A percentile compares a stretch with the other conserved stretches of the same genome.
These are phyloP conservation scores for Marvania coccoides DNA, from an alignment of 139 green algal genomes.

Conservation along the genomic window DNA sequence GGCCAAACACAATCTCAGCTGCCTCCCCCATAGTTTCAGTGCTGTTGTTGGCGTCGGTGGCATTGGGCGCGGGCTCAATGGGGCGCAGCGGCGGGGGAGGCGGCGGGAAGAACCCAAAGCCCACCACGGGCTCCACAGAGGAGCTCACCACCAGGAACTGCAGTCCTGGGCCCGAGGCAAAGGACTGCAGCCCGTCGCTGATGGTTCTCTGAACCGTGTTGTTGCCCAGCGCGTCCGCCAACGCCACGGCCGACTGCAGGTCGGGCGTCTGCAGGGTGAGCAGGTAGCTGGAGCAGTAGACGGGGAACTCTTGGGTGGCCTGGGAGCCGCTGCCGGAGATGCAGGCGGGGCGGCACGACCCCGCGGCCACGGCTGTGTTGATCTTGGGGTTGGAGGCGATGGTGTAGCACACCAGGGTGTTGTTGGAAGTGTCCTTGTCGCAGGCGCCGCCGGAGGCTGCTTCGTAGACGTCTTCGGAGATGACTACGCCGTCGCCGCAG, in stretches of 20 bases:
- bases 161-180: background rate
- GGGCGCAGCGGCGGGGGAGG: slow-evolving; percentile 7
- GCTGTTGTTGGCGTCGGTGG: background rate
- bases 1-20: background rate
- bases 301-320: background rate
- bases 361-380: background rate
- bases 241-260: background rate
- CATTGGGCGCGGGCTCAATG: background rate
- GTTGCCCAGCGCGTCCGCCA: slow-evolving; percentile 3
- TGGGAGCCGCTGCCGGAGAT: background rate
- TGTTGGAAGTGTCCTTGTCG: background rate
- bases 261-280: background rate
- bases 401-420: background rate
- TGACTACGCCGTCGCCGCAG: background rate
- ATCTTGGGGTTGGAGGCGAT: slow-evolving; percentile 1
- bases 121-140: background rate
- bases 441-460: slow-evolving; percentile 10
- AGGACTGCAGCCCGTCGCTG: background rate
- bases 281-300: slow-evolving; percentile 2
- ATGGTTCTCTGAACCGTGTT: background rate
- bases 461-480: slow-evolving; percentile 9
- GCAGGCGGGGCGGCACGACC: slow-evolving; percentile 1
- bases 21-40: background rate
- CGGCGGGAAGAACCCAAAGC: slow-evolving; percentile 28
- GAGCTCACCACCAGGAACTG: slow-evolving; percentile 7